Conservation (phyloP, 148 eudicot species). For the Fagopyrum esculentum region DNA sequence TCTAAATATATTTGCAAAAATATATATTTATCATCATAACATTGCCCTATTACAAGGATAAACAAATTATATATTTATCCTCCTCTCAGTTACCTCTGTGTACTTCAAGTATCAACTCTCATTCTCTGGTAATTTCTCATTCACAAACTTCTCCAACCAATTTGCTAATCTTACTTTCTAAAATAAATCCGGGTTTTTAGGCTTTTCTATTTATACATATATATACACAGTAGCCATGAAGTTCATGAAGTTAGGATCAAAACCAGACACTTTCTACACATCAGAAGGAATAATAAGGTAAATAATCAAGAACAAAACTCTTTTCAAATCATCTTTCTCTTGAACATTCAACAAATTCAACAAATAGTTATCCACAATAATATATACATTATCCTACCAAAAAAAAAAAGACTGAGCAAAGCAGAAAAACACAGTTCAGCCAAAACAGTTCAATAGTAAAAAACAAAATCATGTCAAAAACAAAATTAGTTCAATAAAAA, state of each 20-base stretch:
- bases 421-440: too few species aligned
- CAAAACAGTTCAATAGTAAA: too few species aligned
- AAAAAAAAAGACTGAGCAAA: too few species aligned
- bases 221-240: constrained; percentile 42
- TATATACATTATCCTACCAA: too few species aligned
- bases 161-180: background rate
- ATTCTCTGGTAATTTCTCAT: constrained; percentile 3
- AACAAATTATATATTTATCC: too few species aligned
- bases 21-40: too few species aligned
- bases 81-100: background rate
- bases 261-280: constrained; percentile 80
- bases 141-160: background rate
- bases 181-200: background rate
- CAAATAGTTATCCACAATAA: too few species aligned
- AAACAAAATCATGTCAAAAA: too few species aligned
- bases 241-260: constrained; percentile 94
- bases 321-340: background rate
- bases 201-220: background rate
- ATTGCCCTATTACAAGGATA: too few species aligned
- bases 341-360: background rate
- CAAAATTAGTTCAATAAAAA: too few species aligned
- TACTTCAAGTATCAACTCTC: background rate
- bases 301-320: background rate
- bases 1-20: too few species aligned
- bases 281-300: constrained; percentile 75